Percentiles rank a stretch among this genome's conserved stretches.
phyloP scores from a whole-genome alignment of 345 rosid genomes.

The Hypericum perforatum region DNA sequence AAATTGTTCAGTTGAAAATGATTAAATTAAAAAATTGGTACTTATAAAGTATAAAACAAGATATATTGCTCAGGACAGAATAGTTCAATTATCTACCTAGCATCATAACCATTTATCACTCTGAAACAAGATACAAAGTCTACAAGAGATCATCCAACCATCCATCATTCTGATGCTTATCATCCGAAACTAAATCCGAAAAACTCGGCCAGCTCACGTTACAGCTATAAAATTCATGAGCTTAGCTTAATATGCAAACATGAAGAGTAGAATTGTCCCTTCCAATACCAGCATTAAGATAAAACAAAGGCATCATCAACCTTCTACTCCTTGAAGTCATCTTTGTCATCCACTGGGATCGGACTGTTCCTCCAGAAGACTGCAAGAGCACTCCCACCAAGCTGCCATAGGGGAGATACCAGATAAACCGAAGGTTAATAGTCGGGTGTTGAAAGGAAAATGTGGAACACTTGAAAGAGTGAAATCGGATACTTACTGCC shows the following conservation, averaged over 20 bases:
- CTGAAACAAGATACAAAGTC: no score
- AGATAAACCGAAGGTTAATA: neutral
- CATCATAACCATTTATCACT: no score
- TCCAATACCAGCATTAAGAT: neutral
- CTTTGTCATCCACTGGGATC: conserved; percentile 65
- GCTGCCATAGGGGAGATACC: conserved; percentile 30
- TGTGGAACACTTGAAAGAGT: neutral
- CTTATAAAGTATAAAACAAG: no score
- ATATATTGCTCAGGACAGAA: no score
- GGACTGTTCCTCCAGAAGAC: conserved; percentile 90
- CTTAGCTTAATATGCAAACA: neutral
- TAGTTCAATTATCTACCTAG: no score
- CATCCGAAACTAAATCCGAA: no score
- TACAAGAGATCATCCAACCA: no score
- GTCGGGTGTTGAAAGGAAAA: neutral
- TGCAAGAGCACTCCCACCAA: conserved; percentile 95
- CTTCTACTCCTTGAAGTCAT: conserved; percentile 73
- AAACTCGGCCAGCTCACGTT: no score
- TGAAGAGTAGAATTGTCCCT: neutral
- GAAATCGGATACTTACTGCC: conserved; percentile 52
- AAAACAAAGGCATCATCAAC: neutral
- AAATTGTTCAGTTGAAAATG: no score
- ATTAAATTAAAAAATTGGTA: no score
- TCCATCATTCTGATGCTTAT: no score
- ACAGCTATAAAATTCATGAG: neutral